phyloP scores from a whole-genome alignment of 805 yeast species.

The Saturnispora mendoncae region DNA sequence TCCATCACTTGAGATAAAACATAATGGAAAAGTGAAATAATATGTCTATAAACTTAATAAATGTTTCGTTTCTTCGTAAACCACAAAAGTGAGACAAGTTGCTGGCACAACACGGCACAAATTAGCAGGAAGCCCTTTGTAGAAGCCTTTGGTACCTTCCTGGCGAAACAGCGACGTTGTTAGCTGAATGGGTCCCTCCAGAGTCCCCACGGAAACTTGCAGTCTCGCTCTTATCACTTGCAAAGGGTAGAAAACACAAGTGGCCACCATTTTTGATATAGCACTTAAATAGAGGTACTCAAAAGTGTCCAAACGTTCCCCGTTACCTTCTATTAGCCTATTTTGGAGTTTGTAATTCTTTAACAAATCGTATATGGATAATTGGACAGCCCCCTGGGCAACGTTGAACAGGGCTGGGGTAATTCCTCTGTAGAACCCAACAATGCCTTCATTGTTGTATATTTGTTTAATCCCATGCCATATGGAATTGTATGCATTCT shows the following conservation, averaged over 20 bases:
- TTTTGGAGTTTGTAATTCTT: conserved; percentile 33
- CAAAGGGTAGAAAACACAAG: conserved; percentile 66
- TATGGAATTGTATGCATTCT: conserved; percentile 51
- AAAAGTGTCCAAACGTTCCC: conserved; percentile 32
- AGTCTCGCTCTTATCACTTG: conserved; percentile 74
- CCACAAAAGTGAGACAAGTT: conserved; percentile 81
- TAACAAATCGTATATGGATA: conserved; percentile 73
- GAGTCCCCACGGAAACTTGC: conserved; percentile 39
- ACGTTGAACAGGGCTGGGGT: conserved; percentile 72
- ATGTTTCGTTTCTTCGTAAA: conserved; percentile 58
- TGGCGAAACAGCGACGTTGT: conserved; percentile 29
- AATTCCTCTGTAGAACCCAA: conserved; percentile 78
- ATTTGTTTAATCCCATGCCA: conserved; percentile 46
- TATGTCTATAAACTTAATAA: conserved; percentile 11
- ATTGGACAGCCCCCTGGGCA: conserved; percentile 82
- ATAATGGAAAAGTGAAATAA: not conserved
- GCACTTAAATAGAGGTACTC: conserved; percentile 65
- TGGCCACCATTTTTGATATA: conserved; percentile 57
- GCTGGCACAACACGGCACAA: conserved; percentile 82
- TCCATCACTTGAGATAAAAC: conserved; percentile 7
- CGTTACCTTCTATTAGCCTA: conserved; percentile 8
- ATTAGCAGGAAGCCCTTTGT: conserved; percentile 76
- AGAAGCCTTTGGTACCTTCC: conserved; percentile 63
- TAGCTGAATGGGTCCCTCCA: conserved; percentile 29
- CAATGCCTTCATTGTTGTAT: conserved; percentile 44